Conservation (phyloP, 257 asterid species). For the Solanum sitiens region DNA sequence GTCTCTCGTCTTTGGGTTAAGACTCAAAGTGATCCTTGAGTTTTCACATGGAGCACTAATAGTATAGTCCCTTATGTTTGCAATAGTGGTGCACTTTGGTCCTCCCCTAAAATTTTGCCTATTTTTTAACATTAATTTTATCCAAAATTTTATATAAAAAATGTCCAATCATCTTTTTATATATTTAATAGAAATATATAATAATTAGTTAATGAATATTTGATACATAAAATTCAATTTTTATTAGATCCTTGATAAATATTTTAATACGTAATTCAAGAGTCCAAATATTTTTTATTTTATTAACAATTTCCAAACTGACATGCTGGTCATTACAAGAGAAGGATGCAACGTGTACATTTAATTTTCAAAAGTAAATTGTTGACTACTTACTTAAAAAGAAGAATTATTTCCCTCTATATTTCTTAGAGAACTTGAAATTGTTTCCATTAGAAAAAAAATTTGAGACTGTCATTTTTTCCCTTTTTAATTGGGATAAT, state of each 20-base stretch:
- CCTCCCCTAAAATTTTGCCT: too few relatives aligned
- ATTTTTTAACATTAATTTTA: too few relatives aligned
- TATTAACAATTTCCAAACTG: neutral
- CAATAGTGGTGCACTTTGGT: too few relatives aligned
- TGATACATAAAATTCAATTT: neutral
- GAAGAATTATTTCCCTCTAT: neutral
- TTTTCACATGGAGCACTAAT: too few relatives aligned
- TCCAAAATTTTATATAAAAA: too few relatives aligned
- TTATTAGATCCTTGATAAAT: too few relatives aligned
- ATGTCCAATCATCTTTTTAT: too few relatives aligned
- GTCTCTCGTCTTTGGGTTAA: too few relatives aligned
- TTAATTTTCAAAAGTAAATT: neutral
- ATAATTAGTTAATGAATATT: neutral
- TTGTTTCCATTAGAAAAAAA: neutral
- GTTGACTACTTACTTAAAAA: neutral
- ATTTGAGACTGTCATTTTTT: neutral
- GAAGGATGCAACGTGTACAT: neutral
- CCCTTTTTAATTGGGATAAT: rapidly evolving
- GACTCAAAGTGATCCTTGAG: too few relatives aligned
- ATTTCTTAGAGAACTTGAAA: neutral
- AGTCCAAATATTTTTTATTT: neutral
- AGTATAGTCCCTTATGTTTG: too few relatives aligned
- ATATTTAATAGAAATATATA: too few relatives aligned
- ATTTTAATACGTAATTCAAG: neutral
- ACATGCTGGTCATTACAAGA: neutral